phyloP scores from a whole-genome alignment of 257 asterid species.

The Lycium ferocissimum region DNA sequence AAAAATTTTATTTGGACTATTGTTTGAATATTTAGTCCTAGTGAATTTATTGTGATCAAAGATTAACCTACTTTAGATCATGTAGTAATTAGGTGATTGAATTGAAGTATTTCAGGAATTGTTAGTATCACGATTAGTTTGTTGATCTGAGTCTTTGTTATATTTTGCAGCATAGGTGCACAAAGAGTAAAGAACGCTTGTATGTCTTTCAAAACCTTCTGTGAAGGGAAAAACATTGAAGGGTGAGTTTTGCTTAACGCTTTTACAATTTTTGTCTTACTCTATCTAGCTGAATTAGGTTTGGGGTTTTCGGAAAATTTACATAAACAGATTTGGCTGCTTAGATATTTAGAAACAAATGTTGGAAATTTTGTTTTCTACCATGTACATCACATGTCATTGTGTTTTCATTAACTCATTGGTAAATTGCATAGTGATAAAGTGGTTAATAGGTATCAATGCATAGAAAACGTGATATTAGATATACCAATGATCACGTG shows the following conservation, averaged over 20 bases:
- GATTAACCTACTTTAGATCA: conserved; percentile 13
- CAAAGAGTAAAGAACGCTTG: conserved; percentile 69
- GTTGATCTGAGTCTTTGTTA: neutral
- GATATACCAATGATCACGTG: neutral
- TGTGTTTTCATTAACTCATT: neutral
- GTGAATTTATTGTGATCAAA: too few relatives aligned
- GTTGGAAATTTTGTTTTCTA: neutral
- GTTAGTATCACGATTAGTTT: neutral
- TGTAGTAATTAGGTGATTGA: neutral
- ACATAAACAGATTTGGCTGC: neutral
- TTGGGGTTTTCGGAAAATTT: conserved; percentile 11
- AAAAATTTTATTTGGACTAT: neutral
- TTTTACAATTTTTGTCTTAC: neutral
- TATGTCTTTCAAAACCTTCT: conserved; percentile 41
- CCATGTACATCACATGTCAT: neutral
- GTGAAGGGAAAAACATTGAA: conserved; percentile 45
- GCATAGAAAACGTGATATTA: neutral
- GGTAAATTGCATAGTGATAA: neutral
- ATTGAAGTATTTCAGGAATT: neutral
- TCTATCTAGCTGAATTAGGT: neutral
- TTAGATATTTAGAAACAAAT: neutral
- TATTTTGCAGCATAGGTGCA: conserved; percentile 67
- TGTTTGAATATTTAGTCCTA: neutral
- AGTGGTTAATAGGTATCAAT: neutral
- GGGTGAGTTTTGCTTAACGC: conserved; percentile 40